phyloP scores from a whole-genome alignment of 208 protist species.

The Polymyxa betae region DNA sequence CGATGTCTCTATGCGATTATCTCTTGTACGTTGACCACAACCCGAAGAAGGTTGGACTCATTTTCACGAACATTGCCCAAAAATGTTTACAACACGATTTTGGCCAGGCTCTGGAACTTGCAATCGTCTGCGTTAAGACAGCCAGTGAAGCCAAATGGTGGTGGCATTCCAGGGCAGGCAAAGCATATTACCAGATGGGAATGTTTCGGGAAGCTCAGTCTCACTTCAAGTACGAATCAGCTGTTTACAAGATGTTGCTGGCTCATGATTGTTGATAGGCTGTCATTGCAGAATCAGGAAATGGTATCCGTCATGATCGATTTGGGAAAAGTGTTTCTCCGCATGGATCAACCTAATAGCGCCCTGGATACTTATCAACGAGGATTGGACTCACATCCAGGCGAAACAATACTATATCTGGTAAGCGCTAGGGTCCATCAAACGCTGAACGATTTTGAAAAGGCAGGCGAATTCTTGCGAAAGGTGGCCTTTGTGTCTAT shows the following conservation, averaged over 20 bases:
- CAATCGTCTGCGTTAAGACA: neutral
- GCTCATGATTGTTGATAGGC: neutral
- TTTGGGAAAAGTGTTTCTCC: constrained; percentile 66
- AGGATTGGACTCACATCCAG: neutral
- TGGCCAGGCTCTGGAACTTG: neutral
- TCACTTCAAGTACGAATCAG: neutral
- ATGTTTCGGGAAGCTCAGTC: constrained; percentile 31
- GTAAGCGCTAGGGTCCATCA: neutral
- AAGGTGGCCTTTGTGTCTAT: neutral
- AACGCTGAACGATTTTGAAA: neutral
- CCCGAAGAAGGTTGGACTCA: constrained; percentile 57
- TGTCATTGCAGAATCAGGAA: constrained; percentile 49
- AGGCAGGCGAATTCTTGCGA: neutral
- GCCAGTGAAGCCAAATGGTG: neutral
- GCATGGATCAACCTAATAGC: constrained; percentile 63
- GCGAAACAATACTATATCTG: neutral
- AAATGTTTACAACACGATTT: neutral
- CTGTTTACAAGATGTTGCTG: neutral
- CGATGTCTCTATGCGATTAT: constrained; percentile 66
- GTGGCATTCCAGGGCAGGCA: constrained; percentile 49
- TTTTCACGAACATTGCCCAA: neutral
- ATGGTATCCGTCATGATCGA: constrained; percentile 59
- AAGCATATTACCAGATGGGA: constrained; percentile 66
- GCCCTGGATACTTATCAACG: neutral
- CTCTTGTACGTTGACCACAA: constrained; percentile 66